Percentiles rank a stretch among this genome's conserved stretches.
These are phyloP conservation scores for Exophiala viscosa DNA, from an alignment of 2,329 filamentous ascomycete species.

Conservation along the genomic window DNA sequence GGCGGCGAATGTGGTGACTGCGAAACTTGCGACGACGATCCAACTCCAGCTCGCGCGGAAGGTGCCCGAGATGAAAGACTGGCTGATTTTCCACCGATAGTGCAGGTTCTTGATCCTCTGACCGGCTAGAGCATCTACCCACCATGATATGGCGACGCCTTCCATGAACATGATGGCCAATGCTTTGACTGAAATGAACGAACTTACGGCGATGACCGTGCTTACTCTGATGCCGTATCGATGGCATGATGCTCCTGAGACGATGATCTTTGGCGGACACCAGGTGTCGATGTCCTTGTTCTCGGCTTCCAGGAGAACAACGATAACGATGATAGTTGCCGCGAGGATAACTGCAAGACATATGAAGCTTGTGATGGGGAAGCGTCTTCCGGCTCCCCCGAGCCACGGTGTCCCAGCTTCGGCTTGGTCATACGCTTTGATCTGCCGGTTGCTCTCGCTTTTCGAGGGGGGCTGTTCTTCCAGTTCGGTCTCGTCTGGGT, in stretches of 20 bases:
- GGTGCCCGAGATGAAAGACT: not conserved
- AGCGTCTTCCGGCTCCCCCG: not conserved
- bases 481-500: too few species aligned
- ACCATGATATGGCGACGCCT: conserved; percentile 3
- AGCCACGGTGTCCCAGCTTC: too few species aligned
- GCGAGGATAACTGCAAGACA: conserved; percentile 3
- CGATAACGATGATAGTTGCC: not conserved
- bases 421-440: too few species aligned
- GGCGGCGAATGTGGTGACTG: conserved; percentile 1
- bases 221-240: conserved; percentile 3
- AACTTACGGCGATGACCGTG: not conserved
- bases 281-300: conserved; percentile 5
- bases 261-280: not conserved
- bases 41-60: conserved; percentile 2
- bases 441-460: too few species aligned
- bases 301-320: conserved; percentile 2
- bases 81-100: conserved; percentile 1
- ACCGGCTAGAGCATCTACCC: conserved; percentile 3
- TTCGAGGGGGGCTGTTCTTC: too few species aligned
- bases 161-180: conserved; percentile 5
- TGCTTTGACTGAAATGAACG: not conserved
- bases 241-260: not conserved
- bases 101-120: conserved; percentile 2
- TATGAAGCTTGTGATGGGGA: conserved; percentile 1
- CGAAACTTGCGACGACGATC: conserved; percentile 5